Evolutionary conservation across 306 rosid species (phyloP).

Genomic region (Lathyrus sativus): DNA sequence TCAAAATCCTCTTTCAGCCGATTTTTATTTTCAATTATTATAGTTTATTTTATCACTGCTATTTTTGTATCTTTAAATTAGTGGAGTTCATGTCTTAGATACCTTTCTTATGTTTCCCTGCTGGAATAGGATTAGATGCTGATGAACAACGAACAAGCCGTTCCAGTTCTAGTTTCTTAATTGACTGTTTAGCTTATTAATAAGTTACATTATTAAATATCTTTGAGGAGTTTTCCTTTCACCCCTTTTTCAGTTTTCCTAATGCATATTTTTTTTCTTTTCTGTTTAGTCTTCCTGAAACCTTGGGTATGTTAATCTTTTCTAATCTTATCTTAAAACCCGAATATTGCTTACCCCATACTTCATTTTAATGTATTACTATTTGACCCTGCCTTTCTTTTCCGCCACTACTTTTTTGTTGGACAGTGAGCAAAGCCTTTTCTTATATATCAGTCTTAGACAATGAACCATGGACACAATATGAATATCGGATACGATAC

Average conservation of each 20-base stretch:
- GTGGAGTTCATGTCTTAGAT: slow-evolving; percentile 1
- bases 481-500: no score
- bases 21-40: slow-evolving; percentile 5
- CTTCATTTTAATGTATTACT: slow-evolving; percentile 5
- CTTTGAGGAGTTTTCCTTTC: not conserved
- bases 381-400: slow-evolving; percentile 7
- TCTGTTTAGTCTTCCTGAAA: slow-evolving; percentile 6
- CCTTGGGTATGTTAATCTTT: slow-evolving; percentile 2
- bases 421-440: slow-evolving; percentile 7
- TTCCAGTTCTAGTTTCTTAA: slow-evolving; percentile 7
- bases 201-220: slow-evolving; percentile 1
- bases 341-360: slow-evolving; percentile 2
- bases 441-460: not conserved
- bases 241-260: slow-evolving; percentile 5
- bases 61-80: slow-evolving; percentile 14
- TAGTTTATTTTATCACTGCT: slow-evolving; percentile 16
- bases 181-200: not conserved
- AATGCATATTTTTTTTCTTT: slow-evolving; percentile 9
- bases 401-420: slow-evolving; percentile 5
- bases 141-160: not conserved
- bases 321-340: slow-evolving; percentile 10
- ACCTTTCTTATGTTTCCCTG: slow-evolving; percentile 11
- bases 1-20: slow-evolving; percentile 14
- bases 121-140: slow-evolving; percentile 6
- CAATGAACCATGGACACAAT: no score